Base-by-base conservation (phyloP, 148 eudicot species). In the Chenopodium formosanum region DNA sequence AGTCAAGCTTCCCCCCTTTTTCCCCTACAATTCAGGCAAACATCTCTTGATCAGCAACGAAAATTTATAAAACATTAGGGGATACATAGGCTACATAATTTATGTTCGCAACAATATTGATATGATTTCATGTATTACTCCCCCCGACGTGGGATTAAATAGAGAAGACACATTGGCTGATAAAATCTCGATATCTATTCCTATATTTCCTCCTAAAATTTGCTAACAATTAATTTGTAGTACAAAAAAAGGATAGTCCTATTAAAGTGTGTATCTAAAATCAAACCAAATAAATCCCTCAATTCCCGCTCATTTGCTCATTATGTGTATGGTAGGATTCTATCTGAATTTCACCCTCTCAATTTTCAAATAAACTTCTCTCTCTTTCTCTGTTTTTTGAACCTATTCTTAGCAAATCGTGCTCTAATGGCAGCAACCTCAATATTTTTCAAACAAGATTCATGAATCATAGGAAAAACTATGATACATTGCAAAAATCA, bases 381-480 rank as follows among this genome's bases (percentile, higher is more conserved):
- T 16, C 27, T 10, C 70, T 22, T 12, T 19, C 27, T 40, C 29
- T 63, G 8, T 52, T 44, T 27, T 77, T 12, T 17, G 52, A 71
- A 7, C 25, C 87, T 81, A 81, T 85, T 81, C 25, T 85, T 85
- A 74, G 78, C 31, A 74, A 74, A 81, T 71, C 73, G n/a, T 25
- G 34, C 67, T 78, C 63, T 78, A 81, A 81, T 81, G 79, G 64
- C 71, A 81, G 44, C 73, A 80, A 84, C 34, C 74, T 78, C 70
- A 73, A 58, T 50, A 25, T 13, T 72, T 73, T 77, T 77, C 78
- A 70, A 32, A 81, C 13, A 75, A 32, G 25, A 12, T 63, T 84
- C 58, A 74, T 72, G 73, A 48, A 60, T 66, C 62, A 84, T 8
- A 67, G 64, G 65, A 56, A 81, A 74, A 71, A 72, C n/a, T 37